phyloP scores from a whole-genome alignment of 179 eudicot species.

The Corrigiola litoralis region DNA sequence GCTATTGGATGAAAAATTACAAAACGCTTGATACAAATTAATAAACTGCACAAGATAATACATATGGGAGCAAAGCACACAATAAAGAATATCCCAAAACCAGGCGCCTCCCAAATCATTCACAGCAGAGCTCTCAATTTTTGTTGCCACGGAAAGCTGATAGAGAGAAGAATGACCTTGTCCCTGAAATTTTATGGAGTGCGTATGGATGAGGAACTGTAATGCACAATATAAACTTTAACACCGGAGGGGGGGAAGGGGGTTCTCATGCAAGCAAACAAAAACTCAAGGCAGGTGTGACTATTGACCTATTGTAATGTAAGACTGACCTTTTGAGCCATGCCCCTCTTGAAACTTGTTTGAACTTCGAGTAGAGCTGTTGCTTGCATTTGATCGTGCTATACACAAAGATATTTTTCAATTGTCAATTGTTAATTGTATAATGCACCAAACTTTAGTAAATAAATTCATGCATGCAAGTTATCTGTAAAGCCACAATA shows the following conservation, averaged over 20 bases:
- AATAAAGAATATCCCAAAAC: conserved; percentile 16
- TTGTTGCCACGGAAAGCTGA: conserved; percentile 94
- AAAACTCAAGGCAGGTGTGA: too few species aligned
- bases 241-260: too few species aligned
- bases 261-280: too few species aligned
- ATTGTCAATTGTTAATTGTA: neutral
- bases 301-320: too few species aligned
- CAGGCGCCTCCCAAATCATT: conserved; percentile 11
- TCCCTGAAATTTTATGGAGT: conserved; percentile 54
- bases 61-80: conserved; percentile 17
- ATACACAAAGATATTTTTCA: conserved; percentile 8
- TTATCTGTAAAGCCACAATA: neutral
- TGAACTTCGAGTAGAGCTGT: conserved; percentile 44
- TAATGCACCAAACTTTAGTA: neutral
- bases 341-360: conserved; percentile 53
- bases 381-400: conserved; percentile 65
- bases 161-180: conserved; percentile 98
- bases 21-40: conserved; percentile 19
- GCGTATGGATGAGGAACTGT: neutral
- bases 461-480: neutral
- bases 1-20: conserved; percentile 22
- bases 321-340: conserved; percentile 52
- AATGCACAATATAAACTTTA: neutral
- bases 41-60: conserved; percentile 22
- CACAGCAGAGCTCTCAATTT: conserved; percentile 39